Evolutionary conservation across 345 rosid genomes (phyloP).

Genomic region (Brassica napus): DNA sequence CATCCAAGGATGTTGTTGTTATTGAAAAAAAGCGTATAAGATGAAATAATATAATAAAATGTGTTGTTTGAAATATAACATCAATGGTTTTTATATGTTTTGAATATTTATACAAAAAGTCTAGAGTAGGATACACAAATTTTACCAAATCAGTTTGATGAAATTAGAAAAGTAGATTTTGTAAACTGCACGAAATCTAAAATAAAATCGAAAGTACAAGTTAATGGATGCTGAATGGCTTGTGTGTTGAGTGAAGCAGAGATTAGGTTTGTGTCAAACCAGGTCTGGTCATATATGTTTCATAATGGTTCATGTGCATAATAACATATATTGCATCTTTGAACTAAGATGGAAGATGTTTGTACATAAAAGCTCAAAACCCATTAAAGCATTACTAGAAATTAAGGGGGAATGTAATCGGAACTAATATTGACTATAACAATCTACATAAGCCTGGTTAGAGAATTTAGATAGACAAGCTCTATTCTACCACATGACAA

Average conservation of each 20-base stretch:
- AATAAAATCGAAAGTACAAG: neutral
- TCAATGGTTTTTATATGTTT: neutral
- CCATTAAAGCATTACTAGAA: neutral
- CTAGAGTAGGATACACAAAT: neutral
- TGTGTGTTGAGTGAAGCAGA: neutral
- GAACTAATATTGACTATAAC: no score
- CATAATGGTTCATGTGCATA: neutral
- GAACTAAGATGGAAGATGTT: conserved; percentile 29
- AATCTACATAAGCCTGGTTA: no score
- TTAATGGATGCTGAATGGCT: neutral
- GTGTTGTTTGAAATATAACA: neutral
- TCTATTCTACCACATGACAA: conserved; percentile 4
- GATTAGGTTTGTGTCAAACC: neutral
- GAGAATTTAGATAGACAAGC: neutral
- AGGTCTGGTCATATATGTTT: neutral
- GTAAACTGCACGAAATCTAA: neutral
- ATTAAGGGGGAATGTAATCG: neutral
- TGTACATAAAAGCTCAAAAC: conserved; percentile 5
- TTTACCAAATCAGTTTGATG: neutral
- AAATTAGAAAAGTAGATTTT: neutral
- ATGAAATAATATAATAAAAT: neutral
- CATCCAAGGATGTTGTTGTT: neutral
- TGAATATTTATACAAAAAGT: neutral
- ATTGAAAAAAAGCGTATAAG: neutral
- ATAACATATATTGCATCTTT: neutral